Percentiles rank a stretch among this genome's conserved stretches.
phyloP scores from a whole-genome alignment of 148 eudicot genomes.

The Camellia sinensis region DNA sequence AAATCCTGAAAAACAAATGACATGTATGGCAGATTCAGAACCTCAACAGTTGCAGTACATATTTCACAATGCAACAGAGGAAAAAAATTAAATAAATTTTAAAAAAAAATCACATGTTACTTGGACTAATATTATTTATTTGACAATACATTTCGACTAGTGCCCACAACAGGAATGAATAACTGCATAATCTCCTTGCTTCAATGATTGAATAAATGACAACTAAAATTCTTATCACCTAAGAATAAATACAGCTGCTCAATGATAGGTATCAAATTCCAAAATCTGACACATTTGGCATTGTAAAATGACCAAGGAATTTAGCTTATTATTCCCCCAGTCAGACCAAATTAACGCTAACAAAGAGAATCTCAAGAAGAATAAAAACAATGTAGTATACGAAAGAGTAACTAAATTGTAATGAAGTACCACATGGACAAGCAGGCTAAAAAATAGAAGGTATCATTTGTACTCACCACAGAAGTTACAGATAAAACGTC shows the following conservation, averaged over 20 bases:
- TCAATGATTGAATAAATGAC: background rate
- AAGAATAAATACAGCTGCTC: background rate
- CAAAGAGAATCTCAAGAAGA: background rate
- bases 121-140: background rate
- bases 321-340: slow-evolving; percentile 1
- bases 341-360: background rate
- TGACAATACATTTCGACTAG: background rate
- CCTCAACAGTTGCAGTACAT: background rate
- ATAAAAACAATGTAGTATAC: background rate
- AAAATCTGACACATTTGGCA: background rate
- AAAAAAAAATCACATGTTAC: background rate
- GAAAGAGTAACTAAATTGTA: background rate
- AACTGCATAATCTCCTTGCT: background rate
- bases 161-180: background rate
- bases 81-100: background rate
- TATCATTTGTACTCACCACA: slow-evolving; percentile 62
- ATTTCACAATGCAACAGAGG: background rate
- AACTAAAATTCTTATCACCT: background rate
- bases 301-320: background rate
- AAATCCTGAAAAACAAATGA: slow-evolving; percentile 56
- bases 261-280: background rate
- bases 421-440: background rate
- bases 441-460: background rate
- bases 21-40: background rate
- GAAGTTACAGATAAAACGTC: slow-evolving; percentile 85